Conservation (phyloP, 2,329 filamentous ascomycete species). For the Ophidiomyces ophidiicola region DNA sequence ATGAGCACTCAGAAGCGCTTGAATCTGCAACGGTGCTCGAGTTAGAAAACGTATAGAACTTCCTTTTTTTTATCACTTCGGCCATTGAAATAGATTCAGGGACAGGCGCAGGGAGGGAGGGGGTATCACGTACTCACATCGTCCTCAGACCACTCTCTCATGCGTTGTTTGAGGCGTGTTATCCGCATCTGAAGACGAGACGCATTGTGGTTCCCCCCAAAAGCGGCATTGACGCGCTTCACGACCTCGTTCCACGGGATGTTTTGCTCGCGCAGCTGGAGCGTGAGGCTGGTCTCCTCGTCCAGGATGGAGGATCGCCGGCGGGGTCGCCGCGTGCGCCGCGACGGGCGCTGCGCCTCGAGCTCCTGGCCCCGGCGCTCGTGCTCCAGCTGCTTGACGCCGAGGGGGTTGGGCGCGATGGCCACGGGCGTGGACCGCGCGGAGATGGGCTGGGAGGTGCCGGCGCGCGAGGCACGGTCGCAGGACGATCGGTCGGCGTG, state of each 20-base stretch:
- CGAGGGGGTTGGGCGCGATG: slow-evolving; percentile 32
- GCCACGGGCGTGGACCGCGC: slow-evolving; percentile 23
- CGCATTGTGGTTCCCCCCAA: slow-evolving; percentile 29
- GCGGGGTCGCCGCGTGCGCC: slow-evolving; percentile 12
- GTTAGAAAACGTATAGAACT: slow-evolving; percentile 11
- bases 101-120: slow-evolving; percentile 11
- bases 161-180: slow-evolving; percentile 24
- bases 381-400: slow-evolving; percentile 29
- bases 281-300: slow-evolving; percentile 30
- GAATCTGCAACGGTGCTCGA: slow-evolving; percentile 20
- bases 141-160: slow-evolving; percentile 30
- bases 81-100: too few species aligned
- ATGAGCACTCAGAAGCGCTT: slow-evolving; percentile 27
- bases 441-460: slow-evolving; percentile 19
- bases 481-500: slow-evolving; percentile 17
- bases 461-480: slow-evolving; percentile 15
- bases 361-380: slow-evolving; percentile 23
- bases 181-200: slow-evolving; percentile 34
- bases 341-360: slow-evolving; percentile 19
- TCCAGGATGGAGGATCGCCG: slow-evolving; percentile 25
- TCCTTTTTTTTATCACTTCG: too few species aligned
- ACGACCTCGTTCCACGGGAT: slow-evolving; percentile 30
- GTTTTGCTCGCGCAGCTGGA: slow-evolving; percentile 27
- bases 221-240: slow-evolving; percentile 26
- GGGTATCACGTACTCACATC: slow-evolving; percentile 34